Percentiles rank a stretch among this genome's conserved stretches.
Conservation (phyloP, 306 rosid species). For the Cicer judaicum region DNA sequence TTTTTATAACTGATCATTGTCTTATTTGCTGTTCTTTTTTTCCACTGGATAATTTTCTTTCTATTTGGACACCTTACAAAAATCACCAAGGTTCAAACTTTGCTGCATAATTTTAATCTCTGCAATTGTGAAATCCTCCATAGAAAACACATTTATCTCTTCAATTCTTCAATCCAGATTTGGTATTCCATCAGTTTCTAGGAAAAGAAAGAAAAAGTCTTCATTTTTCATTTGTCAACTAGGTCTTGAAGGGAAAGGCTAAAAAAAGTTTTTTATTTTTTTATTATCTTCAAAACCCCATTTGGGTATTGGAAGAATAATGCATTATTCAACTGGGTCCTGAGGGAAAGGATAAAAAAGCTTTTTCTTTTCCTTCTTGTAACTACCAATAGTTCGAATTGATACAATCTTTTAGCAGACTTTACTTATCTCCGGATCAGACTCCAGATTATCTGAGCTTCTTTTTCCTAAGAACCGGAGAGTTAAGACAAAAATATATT, state of each 20-base stretch:
- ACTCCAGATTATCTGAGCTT: no score
- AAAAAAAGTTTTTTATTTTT: no score
- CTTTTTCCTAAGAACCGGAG: no score
- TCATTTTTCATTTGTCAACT: neutral
- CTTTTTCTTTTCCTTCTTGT: neutral
- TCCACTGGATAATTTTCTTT: constrained; percentile 36
- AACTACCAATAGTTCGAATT: no score
- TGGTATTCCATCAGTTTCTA: neutral
- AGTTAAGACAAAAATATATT: constrained; percentile 62
- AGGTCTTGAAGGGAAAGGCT: no score
- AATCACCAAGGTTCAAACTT: no score
- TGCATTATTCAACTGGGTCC: constrained; percentile 39
- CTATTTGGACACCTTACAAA: constrained; percentile 5
- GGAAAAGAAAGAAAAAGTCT: neutral
- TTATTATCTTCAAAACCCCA: no score
- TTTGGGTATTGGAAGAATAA: no score
- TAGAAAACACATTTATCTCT: neutral
- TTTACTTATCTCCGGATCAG: no score
- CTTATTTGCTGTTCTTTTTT: constrained; percentile 40
- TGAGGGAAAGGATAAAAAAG: neutral
- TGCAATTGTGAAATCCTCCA: constrained; percentile 1
- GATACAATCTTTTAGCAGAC: no score
- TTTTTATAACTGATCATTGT: constrained; percentile 35
- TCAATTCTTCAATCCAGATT: neutral
- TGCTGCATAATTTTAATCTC: constrained; percentile 25